Evolutionary conservation across 331 rosid species (phyloP), one percentile per base, ranked within the genome.

Genomic region (Rhamnella rubrinervis): DNA sequence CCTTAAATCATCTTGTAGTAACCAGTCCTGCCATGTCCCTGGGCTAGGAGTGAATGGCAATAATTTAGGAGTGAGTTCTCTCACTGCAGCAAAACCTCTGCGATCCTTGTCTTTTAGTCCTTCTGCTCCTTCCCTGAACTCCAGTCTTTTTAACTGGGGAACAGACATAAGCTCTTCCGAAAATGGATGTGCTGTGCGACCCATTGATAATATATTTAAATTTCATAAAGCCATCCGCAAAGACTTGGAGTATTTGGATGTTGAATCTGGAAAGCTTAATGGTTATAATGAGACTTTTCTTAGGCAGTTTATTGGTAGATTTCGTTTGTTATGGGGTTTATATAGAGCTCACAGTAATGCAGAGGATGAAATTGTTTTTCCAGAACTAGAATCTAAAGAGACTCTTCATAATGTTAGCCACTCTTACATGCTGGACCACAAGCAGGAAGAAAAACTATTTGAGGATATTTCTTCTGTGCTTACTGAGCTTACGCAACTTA

Each of bases 11-110:
- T 90, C 90, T 70, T 82, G 89, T 68, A 60, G 71, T 79, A 82
- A 79, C 56, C 87, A 66, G 77, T 78, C 97, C 68, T 93, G 98
- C 83, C 88, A 81, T 76, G 97, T 93, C 67, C 97, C 98, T 9
- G 93, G 85, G 66, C 85, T 93, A 75, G 97, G 98, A 55, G 93
- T 93, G 60, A 88, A 78, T 77, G 78, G 81, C 78, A 88, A 80
- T 81, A 81, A 82, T 80, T 75, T 90, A 78, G 93, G 97, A 73
- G 81, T 88, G 78, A 84, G 82, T 80, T 90, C 97, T 71, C 89
- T 85, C 51, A 71, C 92, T 73, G 67, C 90, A 19, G 77, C 83
- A 63, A 93, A 93, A 84, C 85, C 96, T 67, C 68, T 80, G 37
- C 79, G 83, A 4, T 53, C 79, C 57, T 75, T 72, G 60, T 67